These are phyloP conservation scores for Boletus vermiculosoides DNA, from an alignment of 768 basidiomycete species.

Conservation along the genomic window DNA sequence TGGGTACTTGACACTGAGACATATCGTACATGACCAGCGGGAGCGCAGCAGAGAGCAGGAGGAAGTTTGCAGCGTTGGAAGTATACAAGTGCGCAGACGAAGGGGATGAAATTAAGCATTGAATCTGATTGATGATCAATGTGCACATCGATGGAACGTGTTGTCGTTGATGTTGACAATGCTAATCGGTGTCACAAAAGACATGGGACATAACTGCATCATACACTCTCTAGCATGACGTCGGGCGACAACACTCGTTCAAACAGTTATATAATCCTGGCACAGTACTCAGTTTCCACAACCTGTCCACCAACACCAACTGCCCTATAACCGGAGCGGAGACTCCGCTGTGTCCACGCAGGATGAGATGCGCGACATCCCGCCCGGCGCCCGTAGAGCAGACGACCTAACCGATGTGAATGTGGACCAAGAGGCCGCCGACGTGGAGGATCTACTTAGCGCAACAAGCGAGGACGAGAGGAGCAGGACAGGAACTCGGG, in stretches of 20 bases:
- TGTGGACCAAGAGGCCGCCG: background rate
- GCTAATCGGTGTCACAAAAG: no score
- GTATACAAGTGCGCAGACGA: background rate
- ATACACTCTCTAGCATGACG: no score
- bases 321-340: no score
- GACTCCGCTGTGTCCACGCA: background rate
- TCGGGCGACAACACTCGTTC: no score
- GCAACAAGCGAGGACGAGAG: constrained; percentile 12
- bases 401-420: background rate
- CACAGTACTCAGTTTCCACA: background rate
- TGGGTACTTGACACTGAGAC: background rate
- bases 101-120: background rate
- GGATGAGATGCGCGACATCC: background rate
- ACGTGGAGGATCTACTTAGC: no score
- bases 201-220: no score
- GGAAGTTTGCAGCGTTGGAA: no score
- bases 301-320: no score
- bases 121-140: background rate
- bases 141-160: no score
- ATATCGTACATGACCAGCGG: background rate
- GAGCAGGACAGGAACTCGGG: constrained; percentile 24
- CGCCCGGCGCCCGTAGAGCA: background rate
- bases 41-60: background rate
- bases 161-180: no score
- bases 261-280: no score